These are phyloP conservation scores for Syncephalastrum racemosum DNA, from an alignment of 371 early-diverging fungal species.

Conservation along the genomic window DNA sequence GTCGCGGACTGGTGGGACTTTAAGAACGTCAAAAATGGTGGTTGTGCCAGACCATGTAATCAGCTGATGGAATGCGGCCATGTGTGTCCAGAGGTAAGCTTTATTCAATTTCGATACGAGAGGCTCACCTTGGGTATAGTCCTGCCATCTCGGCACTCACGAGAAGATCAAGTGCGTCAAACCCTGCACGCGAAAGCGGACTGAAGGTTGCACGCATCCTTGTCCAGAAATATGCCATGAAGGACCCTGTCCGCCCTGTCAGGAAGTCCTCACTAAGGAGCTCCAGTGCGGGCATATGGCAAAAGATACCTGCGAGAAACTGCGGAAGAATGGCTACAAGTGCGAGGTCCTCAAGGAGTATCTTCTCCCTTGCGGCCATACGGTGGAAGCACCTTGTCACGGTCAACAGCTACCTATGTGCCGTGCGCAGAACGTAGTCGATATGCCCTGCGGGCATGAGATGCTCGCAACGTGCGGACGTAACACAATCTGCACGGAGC, in stretches of 20 bases:
- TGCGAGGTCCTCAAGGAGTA: conserved; percentile 4
- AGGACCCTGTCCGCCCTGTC: conserved; percentile 34
- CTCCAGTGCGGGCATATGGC: conserved; percentile 28
- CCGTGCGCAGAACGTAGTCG: background rate
- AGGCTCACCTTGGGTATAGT: conserved; percentile 5
- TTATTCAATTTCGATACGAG: background rate
- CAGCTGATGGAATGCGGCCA: conserved; percentile 40
- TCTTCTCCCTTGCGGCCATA: conserved; percentile 29
- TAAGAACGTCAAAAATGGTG: conserved; percentile 32
- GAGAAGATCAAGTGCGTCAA: conserved; percentile 22
- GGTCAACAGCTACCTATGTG: background rate
- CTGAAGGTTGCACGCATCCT: conserved; percentile 26
- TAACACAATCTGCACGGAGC: conserved; percentile 14
- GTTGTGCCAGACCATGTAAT: conserved; percentile 29
- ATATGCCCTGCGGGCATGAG: conserved; percentile 12
- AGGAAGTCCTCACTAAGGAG: background rate
- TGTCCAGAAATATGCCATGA: conserved; percentile 33
- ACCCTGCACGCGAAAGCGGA: conserved; percentile 29
- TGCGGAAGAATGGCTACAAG: conserved; percentile 1
- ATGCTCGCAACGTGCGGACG: too few relatives aligned
- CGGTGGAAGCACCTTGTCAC: background rate
- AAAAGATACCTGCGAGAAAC: conserved; percentile 13
- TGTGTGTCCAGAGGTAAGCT: conserved; percentile 31
- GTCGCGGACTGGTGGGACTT: conserved; percentile 30
- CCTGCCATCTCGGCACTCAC: conserved; percentile 36